Base-by-base conservation (phyloP, 2,329 filamentous ascomycete genomes). In the Neophaeococcomyces mojaviensis region DNA sequence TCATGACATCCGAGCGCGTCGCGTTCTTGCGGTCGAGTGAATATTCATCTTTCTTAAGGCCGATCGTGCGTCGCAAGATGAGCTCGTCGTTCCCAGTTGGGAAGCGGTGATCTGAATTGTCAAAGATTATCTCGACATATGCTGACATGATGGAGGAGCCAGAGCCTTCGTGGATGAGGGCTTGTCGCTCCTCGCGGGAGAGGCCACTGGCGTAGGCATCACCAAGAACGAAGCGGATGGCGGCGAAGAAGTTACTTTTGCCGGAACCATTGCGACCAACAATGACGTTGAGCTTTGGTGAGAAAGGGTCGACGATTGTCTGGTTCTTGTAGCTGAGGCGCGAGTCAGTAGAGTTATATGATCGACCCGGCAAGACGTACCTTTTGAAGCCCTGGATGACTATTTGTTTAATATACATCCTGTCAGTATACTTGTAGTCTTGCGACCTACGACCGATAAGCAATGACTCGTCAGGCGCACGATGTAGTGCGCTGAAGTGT, bases 311-410 rank as follows among this genome's bases (percentile, higher is more conserved):
- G 64, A 97, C 96, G 65, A 96, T 87, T 43, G 88, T 97, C 67
- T 98, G 94, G 64, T 98, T 90, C 76, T 98, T 98, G 80, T 98
- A 98, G 77, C 89, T 95, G 48, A 35, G 31, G 26, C 16, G 4
- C 18, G 9, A 26, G 37, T 54, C 37, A 40, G 37, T 24, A 49
- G 63, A 46, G n/a, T 12, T 13, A 16, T 7, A 8, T 12, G 32
- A 40, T 19, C 20, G 10, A 3, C 6, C 34, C n/a, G 30, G 13
- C 13, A 28, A 33, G 3, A 26, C 68, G 57, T 68, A 94, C 88
- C 88, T 96, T 72, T 98, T 98, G 73, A 98, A 98, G 81, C 92
- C 92, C 68, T 98, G 92, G 64, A 98, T 97, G 68, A 96, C 97
- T 67, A 97, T 96, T 73, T 98, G 92, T 69, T 98, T 98, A 78